Evolutionary conservation across 1,139 yeast species (phyloP), one percentile per base, ranked within the genome.

Genomic region (Geotrichum australiense): DNA sequence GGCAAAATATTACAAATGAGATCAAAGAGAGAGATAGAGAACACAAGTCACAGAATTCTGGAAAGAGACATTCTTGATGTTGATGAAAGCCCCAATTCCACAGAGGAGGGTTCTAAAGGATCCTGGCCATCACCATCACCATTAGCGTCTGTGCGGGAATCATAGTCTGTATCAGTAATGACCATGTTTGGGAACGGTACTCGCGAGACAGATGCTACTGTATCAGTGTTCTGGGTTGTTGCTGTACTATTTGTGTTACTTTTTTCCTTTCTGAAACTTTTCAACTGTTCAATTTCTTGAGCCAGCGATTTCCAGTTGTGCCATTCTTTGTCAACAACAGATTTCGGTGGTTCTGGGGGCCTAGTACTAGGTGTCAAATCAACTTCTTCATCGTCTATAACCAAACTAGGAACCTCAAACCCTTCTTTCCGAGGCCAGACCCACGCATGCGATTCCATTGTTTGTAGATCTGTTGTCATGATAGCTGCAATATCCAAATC

Each of bases 401-500:
- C 31, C 11, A 32, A 32, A 19, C 37, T 26, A 8, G 41, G 37
- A 23, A 35, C 37, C 14, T 19, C 29, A 5, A 19, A 12, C 4
- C 14, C 30, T 16, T 34, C 25, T 11, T 11, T 15, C 5, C 18
- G 29, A 3, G 46, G 46, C 54, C 56, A 55, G 11, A 54, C 50
- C 60, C 60, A 56, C 3, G 55, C 52, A 19, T 50, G 54, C 14
- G 48, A 37, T 26, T 46, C 48, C 25, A 46, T 42, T 3, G 50
- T 43, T 41, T 55, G 58, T 30, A 55, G 28, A 36, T 55, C 59
- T 6, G 54, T 49, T 4, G 58, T 48, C 14, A 56, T 32, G 4
- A 56, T 43, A 4, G 60, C 56, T 18, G 54, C 34, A 14, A 55
- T 43, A 21, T 52, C 57, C 27, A 51, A 48, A 34, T 55, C 59